Base-by-base conservation (phyloP, 495 filamentous ascomycete genomes). In the Letharia columbiana region DNA sequence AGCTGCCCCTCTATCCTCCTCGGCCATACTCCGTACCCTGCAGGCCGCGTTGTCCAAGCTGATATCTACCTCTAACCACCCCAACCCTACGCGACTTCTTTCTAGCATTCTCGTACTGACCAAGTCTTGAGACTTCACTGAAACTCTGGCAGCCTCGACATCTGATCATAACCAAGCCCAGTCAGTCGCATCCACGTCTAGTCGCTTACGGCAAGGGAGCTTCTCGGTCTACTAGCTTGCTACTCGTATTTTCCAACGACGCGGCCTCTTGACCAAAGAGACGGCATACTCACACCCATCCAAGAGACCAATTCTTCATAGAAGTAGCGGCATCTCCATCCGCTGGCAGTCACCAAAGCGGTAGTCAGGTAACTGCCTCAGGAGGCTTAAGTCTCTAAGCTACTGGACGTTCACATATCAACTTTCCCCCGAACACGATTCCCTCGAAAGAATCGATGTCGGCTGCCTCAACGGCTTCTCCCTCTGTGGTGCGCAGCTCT, bases 401-500 rank as follows among this genome's bases (percentile, higher is more conserved):
- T n/a, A 20, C 31, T 17, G 23, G 35, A 54, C 33, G 18, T 45
- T 23, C 28, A 23, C 41, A 47, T 13, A 28, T 35, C 23, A 58
- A 50, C 17, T 20, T 20, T 31, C 63, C 37, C 37, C 41, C 33
- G 3, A 65, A 17, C 20, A 47, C 13, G 18, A 31, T 47, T 37
- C 52, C 44, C 50, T 37, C 50, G 37, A 35, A 31, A 42, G 23
- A 45, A 37, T 18, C 15, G 8, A 71, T 71, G 69, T 71, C 69
- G 42, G 64, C 69, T 50, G 67, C 69, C 28, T 71, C 69, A 37
- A 71, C 69, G 49, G 64, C 49, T 44, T 54, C 69, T 39, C 69
- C 69, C 2, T n/a, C 69, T 18, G 50, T 73, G 41, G 67, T 65
- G 56, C 71, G 69, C 33, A 71, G 62, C 65, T 66, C 71, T 31